Percentiles rank a stretch among this genome's conserved stretches.
phyloP scores from a whole-genome alignment of 106 monocot species.

The Phalaenopsis equestris region DNA sequence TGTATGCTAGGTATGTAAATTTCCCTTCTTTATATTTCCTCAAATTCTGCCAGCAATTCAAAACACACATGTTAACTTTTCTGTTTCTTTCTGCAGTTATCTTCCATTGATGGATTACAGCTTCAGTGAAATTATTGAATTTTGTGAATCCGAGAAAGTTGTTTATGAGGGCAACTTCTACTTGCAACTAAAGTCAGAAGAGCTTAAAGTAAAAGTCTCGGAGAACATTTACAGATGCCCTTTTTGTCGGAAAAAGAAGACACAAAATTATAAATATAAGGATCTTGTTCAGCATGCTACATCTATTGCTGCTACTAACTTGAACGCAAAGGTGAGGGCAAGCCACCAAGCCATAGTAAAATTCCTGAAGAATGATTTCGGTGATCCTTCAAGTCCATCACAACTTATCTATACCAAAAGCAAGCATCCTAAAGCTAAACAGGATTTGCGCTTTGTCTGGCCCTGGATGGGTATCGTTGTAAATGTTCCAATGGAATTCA shows the following conservation, averaged over 20 bases:
- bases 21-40: background rate
- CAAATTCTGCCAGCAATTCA: background rate
- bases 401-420: slow-evolving; percentile 9
- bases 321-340: slow-evolving; percentile 35
- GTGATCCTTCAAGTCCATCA: slow-evolving; percentile 5
- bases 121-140: slow-evolving; percentile 21
- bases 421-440: slow-evolving; percentile 12
- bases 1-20: too few species aligned
- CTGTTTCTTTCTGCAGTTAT: background rate
- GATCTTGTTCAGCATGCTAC: slow-evolving; percentile 63
- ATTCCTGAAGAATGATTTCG: slow-evolving; percentile 35
- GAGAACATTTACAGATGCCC: slow-evolving; percentile 43
- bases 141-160: slow-evolving; percentile 38
- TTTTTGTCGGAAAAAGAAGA: slow-evolving; percentile 46
- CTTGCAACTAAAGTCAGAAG: slow-evolving; percentile 8
- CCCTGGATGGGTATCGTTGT: slow-evolving; percentile 79
- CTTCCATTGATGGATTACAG: slow-evolving; percentile 11
- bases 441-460: slow-evolving; percentile 55
- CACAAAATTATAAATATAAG: slow-evolving; percentile 37
- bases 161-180: slow-evolving; percentile 24
- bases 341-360: slow-evolving; percentile 47
- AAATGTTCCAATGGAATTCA: slow-evolving; percentile 49
- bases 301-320: slow-evolving; percentile 29
- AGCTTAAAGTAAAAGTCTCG: slow-evolving; percentile 12
- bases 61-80: background rate